Base-by-base conservation (phyloP, 2,329 filamentous ascomycete genomes). In the Colletotrichum godetiae region DNA sequence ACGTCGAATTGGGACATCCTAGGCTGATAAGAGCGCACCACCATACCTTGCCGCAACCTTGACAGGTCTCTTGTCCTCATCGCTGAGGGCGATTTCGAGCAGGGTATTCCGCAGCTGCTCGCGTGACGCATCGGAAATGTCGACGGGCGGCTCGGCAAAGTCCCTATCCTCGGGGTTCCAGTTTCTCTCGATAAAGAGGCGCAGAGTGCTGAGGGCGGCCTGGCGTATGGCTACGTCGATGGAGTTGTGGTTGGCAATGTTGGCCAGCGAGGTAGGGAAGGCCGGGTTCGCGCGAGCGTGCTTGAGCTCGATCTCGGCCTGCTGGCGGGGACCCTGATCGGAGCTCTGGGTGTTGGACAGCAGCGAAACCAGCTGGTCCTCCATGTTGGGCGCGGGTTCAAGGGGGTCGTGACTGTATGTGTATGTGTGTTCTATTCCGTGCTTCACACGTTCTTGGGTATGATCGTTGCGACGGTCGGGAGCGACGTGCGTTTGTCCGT, bases 331-430 rank as follows among this genome's bases (percentile, higher is more conserved):
- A 68, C 86, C 91, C 82, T 96, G 92, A 72, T 92, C 90, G 74
- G 93, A 80, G 76, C 92, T 92, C 86, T 97, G 95, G 62, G 95
- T 97, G 84, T 95, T 94, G 79, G 93, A 91, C 76, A 99, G 92
- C 82, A 98, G 90, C 83, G 92, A 92, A 78, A 97, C 92, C 83
- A 99, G 91, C 87, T 97, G 92, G 85, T 97, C 93, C 89, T 98
- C 95, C 95, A 98, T 98, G 79, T 80, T 85, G 35, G 55, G 35
- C 37, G 27, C 35, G 64, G 37, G 55, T 59, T 67, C 67, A 13
- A 53, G 5, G n/a, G 55, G 55, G 10, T 31, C 42, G 42, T 49
- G 3, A 49, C 42, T n/a, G 42, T n/a, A 49, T n/a, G 42, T 49
- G 19, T 49, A 19, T 22, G 37, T 52, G 62, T 52, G 49, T 60